Conservation (phyloP, 2,329 filamentous ascomycete species). For the Trichoderma harzianum region DNA sequence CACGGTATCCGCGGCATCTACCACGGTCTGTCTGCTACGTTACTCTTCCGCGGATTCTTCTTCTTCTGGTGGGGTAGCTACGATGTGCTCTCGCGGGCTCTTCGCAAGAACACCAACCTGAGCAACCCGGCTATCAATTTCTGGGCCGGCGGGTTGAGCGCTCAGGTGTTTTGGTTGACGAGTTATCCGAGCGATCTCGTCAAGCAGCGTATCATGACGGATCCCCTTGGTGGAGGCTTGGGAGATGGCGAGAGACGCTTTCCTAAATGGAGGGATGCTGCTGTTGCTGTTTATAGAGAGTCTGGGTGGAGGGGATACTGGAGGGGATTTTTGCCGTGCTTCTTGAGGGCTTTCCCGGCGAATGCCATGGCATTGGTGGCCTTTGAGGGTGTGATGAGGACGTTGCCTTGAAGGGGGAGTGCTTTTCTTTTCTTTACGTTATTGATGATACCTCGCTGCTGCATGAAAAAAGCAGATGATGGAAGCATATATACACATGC, state of each 20-base stretch:
- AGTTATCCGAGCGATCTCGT: slow-evolving; percentile 91
- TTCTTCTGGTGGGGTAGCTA: slow-evolving; percentile 99
- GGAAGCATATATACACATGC: neutral
- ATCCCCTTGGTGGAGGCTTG: slow-evolving; percentile 71
- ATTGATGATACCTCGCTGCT: slow-evolving; percentile 1
- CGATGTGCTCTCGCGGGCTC: slow-evolving; percentile 70
- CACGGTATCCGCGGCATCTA: slow-evolving; percentile 82
- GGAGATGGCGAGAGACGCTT: slow-evolving; percentile 68
- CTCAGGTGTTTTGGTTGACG: slow-evolving; percentile 91
- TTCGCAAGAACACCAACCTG: slow-evolving; percentile 65
- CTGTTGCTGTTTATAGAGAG: slow-evolving; percentile 71
- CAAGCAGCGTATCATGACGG: slow-evolving; percentile 97
- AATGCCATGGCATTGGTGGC: slow-evolving; percentile 92
- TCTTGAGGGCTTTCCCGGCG: slow-evolving; percentile 88
- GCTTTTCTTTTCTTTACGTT: neutral
- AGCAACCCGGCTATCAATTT: slow-evolving; percentile 85
- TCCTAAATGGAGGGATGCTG: slow-evolving; percentile 75
- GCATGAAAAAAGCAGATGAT: neutral
- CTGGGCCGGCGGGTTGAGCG: slow-evolving; percentile 91
- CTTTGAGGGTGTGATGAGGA: slow-evolving; percentile 87
- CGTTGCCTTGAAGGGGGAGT: slow-evolving; percentile 41
- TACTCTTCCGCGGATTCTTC: slow-evolving; percentile 89
- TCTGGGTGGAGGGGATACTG: slow-evolving; percentile 78
- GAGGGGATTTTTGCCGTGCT: slow-evolving; percentile 91
- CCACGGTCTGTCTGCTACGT: slow-evolving; percentile 77